Evolutionary conservation across 441 rosid genomes (phyloP), one percentile per base, ranked within the genome.

Genomic region (Arabidopsis hybrid): DNA sequence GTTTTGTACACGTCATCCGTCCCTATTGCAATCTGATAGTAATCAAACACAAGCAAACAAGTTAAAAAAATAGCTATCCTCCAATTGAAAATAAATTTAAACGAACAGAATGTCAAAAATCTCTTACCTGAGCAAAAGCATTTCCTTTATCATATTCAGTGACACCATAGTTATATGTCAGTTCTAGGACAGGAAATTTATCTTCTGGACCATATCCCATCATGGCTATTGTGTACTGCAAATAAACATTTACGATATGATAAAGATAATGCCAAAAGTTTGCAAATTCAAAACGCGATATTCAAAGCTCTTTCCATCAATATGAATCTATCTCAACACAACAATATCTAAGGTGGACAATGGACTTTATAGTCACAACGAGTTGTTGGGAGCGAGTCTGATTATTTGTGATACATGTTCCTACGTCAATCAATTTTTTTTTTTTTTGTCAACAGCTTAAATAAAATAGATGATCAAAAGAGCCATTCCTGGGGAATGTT

Each of bases 121-220:
- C 38, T 74, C 61, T 55, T 67, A 92, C 99, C 92, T 92, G 97
- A 52, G 88, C 96, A 83, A 92, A 95, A 31, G 89, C 97, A 74
- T 92, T 83, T 83, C 99, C 97, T 82, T 87, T 91, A 52, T 89
- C 92, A 74, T 92, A 95, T 58, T 88, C 97, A 31, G 89, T 85
- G 78, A 91, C 95, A 32, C 98, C 97, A 72, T 92, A 92, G 82
- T 91, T 92, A 84, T 91, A 89, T 40, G 98, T 95, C 79, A 95
- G 84, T 83, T 92, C 97, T 73, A 95, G 79, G 58, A 95, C 98
- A 8, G 84, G 80, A 80, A 12, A 81, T 84, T 88, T 92, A 72
- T 95, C 98, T 87, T 95, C 98, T 76, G 97, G 95, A 64, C 98
- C 99, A 59, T 92, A 95, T 43, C 80, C 99, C 97, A 95, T 85